Conservation (phyloP, 179 eudicot species). For the Beta lomatogona region DNA sequence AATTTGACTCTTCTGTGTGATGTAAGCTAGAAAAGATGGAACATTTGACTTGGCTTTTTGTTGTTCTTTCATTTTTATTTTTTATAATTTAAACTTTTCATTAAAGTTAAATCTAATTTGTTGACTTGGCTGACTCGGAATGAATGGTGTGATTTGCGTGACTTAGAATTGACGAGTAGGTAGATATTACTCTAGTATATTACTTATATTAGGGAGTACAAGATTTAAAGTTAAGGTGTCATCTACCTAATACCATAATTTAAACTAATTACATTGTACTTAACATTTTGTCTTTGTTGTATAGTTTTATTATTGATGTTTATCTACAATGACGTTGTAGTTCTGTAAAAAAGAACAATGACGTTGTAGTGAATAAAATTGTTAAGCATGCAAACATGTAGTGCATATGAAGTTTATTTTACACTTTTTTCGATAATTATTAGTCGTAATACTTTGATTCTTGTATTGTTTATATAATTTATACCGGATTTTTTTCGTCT, state of each 20-base stretch:
- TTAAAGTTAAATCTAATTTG: not conserved
- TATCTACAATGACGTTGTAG: not conserved
- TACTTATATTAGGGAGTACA: no score
- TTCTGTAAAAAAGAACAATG: no score
- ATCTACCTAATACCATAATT: conserved; percentile 1
- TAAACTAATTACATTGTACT: not conserved
- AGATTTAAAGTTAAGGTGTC: not conserved
- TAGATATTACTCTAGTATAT: not conserved
- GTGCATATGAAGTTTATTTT: no score
- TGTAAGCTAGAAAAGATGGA: not conserved
- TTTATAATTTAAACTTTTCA: not conserved
- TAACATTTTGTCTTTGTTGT: not conserved
- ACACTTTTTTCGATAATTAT: no score
- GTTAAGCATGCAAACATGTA: no score
- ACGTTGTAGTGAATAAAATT: not conserved
- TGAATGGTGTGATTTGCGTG: not conserved
- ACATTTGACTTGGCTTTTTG: conserved; percentile 13
- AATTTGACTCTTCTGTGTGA: not conserved
- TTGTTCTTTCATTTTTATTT: not conserved
- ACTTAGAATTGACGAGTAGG: not conserved
- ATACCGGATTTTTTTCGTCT: no score
- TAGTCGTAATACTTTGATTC: no score
- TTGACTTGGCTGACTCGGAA: not conserved
- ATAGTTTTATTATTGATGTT: not conserved
- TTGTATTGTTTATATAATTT: no score